phyloP scores from a whole-genome alignment of 2,329 filamentous ascomycete species.

The Drechslera avenae region DNA sequence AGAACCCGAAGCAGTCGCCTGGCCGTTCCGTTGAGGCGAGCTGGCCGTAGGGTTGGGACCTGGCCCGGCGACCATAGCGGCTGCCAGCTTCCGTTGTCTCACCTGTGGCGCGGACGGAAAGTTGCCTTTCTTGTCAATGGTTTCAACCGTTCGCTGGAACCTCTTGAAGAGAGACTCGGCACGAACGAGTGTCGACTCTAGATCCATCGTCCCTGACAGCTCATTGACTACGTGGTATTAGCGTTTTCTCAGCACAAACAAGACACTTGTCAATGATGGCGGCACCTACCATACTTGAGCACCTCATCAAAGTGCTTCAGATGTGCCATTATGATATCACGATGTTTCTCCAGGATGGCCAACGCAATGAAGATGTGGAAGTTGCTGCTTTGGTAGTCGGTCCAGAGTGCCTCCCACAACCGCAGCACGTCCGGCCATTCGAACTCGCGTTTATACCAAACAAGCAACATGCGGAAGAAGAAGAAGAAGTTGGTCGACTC shows the following conservation, averaged over 20 bases:
- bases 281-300: conserved; percentile 81
- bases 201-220: conserved; percentile 88
- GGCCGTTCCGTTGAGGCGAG: conserved; percentile 21
- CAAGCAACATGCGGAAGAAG: conserved; percentile 98
- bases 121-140: conserved; percentile 87
- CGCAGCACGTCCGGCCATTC: conserved; percentile 83
- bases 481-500: conserved; percentile 99
- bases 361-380: conserved; percentile 95
- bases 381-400: conserved; percentile 83
- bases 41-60: conserved; percentile 23
- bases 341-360: conserved; percentile 92
- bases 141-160: conserved; percentile 87
- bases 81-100: conserved; percentile 55
- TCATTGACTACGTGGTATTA: conserved; percentile 74
- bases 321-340: conserved; percentile 96
- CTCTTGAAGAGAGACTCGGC: conserved; percentile 87
- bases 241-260: background rate
- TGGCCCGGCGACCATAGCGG: conserved; percentile 39
- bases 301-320: conserved; percentile 95
- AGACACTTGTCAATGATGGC: background rate
- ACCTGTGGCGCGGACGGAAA: conserved; percentile 66
- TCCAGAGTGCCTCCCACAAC: conserved; percentile 94
- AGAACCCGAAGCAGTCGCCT: conserved; percentile 35
- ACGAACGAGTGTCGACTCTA: conserved; percentile 81
- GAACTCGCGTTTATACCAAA: conserved; percentile 99